Evolutionary conservation across 148 eudicot genomes (phyloP), one percentile per base, ranked within the genome.

Genomic region (Nepenthes mirabilis): DNA sequence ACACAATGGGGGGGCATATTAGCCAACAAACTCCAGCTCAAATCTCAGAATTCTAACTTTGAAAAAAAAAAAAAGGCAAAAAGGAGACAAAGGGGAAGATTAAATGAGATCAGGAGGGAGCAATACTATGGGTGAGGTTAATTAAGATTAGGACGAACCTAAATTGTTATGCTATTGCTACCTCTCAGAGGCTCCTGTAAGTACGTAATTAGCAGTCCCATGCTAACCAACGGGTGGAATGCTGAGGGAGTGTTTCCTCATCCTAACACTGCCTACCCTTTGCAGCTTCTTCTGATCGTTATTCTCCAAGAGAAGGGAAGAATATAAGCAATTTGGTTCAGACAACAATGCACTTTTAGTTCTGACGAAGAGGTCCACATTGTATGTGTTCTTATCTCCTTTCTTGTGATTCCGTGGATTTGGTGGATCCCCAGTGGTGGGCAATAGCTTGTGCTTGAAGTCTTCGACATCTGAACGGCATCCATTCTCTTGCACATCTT

Each of bases 241-340:
- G 71, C 96, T 88, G 56, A 65, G 73, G 14, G 91, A 82, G 33
- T 87, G 86, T 69, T 60, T 88, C 56, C 72, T 86, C 56, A 82
- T 43, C 72, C 74, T 85, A n/a, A 52, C 52, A 58, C 52, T 75
- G 37, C 71, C 80, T 32, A 72, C 45, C 32, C 33, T 43, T 8
- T 66, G 53, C 5, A 63, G 11, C n/a, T 50, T 34, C 67, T 54
- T 78, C 68, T 70, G 77, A 52, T 77, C 87, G 43, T 50, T 69
- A 57, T 75, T 83, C 66, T 68, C 80, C 48, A 56, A 67, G 11
- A 67, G 55, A 47, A 63, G 23, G 47, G 55, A 63, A 37, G 84
- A 33, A 37, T 61, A 58, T 52, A 72, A 53, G 47, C 53, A 13
- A 5, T 66, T 59, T 14, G 65, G 52, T 14, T 80, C 85, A 11